Evolutionary conservation across 257 asterid species (phyloP).

Genomic region (Avicennia marina): DNA sequence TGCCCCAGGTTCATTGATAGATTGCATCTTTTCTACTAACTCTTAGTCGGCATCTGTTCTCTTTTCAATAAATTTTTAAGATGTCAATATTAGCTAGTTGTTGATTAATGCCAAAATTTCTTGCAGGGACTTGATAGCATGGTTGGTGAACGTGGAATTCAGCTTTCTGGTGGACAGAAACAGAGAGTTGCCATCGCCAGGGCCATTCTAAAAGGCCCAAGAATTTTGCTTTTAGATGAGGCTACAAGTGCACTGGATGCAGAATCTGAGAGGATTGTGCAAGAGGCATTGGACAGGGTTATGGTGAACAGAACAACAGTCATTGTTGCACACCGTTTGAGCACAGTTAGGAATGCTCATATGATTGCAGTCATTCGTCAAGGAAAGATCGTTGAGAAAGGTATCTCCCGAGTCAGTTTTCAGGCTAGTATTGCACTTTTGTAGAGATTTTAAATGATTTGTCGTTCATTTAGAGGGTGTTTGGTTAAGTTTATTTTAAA

Average conservation of each 20-base stretch:
- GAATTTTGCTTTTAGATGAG: constrained; percentile 64
- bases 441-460: too few relatives aligned
- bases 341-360: constrained; percentile 60
- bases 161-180: constrained; percentile 79
- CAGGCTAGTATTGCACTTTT: background rate
- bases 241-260: constrained; percentile 81
- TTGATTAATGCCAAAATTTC: background rate
- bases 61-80: background rate
- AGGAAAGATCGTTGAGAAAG: constrained; percentile 62
- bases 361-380: constrained; percentile 62
- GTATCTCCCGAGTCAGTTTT: constrained; percentile 23
- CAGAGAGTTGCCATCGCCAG: constrained; percentile 77
- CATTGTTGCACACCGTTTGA: constrained; percentile 65
- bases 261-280: constrained; percentile 67
- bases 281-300: constrained; percentile 59
- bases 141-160: constrained; percentile 79
- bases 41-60: background rate
- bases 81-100: background rate
- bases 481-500: too few relatives aligned
- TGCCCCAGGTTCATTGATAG: constrained; percentile 43
- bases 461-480: too few relatives aligned
- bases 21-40: too few relatives aligned
- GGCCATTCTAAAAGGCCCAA: constrained; percentile 66
- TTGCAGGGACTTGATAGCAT: constrained; percentile 55
- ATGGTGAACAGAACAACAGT: constrained; percentile 66